These are phyloP conservation scores for Penicillium simplicissimum DNA, from an alignment of 495 filamentous ascomycete genomes.

Conservation along the genomic window DNA sequence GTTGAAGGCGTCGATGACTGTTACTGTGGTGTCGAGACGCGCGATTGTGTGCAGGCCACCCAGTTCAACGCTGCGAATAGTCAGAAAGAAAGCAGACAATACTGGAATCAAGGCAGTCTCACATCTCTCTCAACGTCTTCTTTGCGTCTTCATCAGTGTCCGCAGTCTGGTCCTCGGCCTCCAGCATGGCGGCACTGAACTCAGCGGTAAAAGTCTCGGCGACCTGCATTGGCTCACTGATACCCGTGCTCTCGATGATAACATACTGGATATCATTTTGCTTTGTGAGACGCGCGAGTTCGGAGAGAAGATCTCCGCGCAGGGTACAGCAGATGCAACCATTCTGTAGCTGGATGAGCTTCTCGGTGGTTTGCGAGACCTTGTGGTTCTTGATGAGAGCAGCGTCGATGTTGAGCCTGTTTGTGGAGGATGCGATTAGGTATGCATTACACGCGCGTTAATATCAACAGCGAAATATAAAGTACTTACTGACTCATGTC, in stretches of 20 bases:
- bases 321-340: conserved; percentile 65
- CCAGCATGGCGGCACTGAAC: conserved; percentile 47
- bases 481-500: conserved; percentile 52
- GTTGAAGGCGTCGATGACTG: conserved; percentile 60
- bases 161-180: conserved; percentile 33
- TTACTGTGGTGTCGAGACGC: conserved; percentile 59
- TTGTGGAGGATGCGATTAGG: background rate
- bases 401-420: conserved; percentile 57
- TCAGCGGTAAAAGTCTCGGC: conserved; percentile 60
- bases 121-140: conserved; percentile 44
- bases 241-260: conserved; percentile 60
- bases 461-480: conserved; percentile 8
- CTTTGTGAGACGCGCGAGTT: conserved; percentile 52
- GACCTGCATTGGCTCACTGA: conserved; percentile 64
- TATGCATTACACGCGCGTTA: background rate
- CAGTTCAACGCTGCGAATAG: conserved; percentile 37
- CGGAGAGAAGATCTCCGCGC: conserved; percentile 56
- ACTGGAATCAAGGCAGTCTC: background rate
- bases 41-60: conserved; percentile 56
- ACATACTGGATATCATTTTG: conserved; percentile 56
- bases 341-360: conserved; percentile 61
- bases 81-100: conserved; percentile 1
- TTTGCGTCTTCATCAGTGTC: conserved; percentile 35
- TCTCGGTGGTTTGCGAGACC: conserved; percentile 53
- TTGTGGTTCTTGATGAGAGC: conserved; percentile 54